A percentile compares a stretch with the other conserved stretches of the same genome.
Conservation (phyloP, 2,329 filamentous ascomycete genomes). For the Thielaviopsis populi region DNA sequence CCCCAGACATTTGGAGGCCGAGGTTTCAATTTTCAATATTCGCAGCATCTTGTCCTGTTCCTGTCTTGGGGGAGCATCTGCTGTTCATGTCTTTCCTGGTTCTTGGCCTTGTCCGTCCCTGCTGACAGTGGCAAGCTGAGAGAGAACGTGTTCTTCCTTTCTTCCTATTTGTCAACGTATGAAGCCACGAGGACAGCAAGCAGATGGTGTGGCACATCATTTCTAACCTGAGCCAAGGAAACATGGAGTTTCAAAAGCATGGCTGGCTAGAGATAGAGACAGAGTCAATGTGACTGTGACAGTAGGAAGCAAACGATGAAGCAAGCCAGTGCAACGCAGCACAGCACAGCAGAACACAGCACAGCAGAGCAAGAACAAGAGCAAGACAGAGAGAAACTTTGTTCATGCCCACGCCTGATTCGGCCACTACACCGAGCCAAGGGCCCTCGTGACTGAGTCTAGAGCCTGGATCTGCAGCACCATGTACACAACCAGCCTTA, state of each 20-base stretch:
- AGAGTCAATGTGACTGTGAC: background rate
- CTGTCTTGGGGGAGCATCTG: too few relatives aligned
- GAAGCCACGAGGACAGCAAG: too few relatives aligned
- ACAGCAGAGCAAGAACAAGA: too few relatives aligned
- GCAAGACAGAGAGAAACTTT: background rate
- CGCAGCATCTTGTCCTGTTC: background rate
- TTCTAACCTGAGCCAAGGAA: background rate
- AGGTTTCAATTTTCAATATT: background rate
- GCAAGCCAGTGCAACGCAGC: too few relatives aligned
- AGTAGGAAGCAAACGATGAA: background rate
- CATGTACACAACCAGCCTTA: background rate
- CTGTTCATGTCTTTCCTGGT: background rate
- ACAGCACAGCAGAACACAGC: too few relatives aligned
- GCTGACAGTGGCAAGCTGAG: background rate
- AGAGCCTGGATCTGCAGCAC: background rate
- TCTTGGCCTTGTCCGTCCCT: background rate
- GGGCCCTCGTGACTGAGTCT: background rate
- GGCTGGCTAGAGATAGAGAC: background rate
- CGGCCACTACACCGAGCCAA: background rate
- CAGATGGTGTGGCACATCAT: too few relatives aligned
- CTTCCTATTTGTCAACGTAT: too few relatives aligned
- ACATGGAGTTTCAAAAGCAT: background rate
- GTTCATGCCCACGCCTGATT: background rate
- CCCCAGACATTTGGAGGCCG: background rate
- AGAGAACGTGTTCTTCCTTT: background rate